Evolutionary conservation across 306 rosid species (phyloP), one percentile per base, ranked within the genome.

Genomic region (Albizia julibrissin): DNA sequence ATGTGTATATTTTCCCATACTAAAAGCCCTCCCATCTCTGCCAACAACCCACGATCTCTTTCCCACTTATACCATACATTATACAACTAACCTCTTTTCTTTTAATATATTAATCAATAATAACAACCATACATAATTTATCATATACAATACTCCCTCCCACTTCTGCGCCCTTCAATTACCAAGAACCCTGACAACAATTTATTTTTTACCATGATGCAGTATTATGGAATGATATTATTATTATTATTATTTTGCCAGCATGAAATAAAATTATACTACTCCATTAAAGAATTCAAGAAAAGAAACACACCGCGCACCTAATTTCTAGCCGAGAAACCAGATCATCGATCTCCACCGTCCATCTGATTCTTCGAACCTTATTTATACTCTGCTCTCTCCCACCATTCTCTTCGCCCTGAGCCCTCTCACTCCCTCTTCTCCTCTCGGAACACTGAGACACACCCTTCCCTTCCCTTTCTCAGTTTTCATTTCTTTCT

Each of bases 331-430:
- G 6, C n/a, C 75, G 47, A 2, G 31, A 71, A 72, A 72, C 24
- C 24, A 15, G 61, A 75, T 34, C 47, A 16, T 2, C 14, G 6
- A 85, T 88, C 83, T 15, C 19, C 10, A 81, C 88, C 93, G 86
- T 89, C 79, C 75, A 85, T 84, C 71, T 52, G 6, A 3, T 0
- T 3, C 0, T 8, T 69, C 47, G 0, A 49, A 0, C 76, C 54
- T 91, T 87, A 89, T 91, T 29, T 84, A 91, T 82, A 84, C 19
- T 3, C 10, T 42, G 66, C 73, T 14, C 59, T 2, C 83, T 9
- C 5, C 27, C 33, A 4, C 3, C 9, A 1, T 1, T 19, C 1
- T 8, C 76, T 3, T 62, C 14, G 80, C 27, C 16, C 80, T 3
- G 1, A 3, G 39, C 76, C 76, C 67, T 72, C 67, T 69, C 37